These are phyloP conservation scores for Yamadazyma endophytica DNA, from an alignment of 805 yeast species.

Conservation along the genomic window DNA sequence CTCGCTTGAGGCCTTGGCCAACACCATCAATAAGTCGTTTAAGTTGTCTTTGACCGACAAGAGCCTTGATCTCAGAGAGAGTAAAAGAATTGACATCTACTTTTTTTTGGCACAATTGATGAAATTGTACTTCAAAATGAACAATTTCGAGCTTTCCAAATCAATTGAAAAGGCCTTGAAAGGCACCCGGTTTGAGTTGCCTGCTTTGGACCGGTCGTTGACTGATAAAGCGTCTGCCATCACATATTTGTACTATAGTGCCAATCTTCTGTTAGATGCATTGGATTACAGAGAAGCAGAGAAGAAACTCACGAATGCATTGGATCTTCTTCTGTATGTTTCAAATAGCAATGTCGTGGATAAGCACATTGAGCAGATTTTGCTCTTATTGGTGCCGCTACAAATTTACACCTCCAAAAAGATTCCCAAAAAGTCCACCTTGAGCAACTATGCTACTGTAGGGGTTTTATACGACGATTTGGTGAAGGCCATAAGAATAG, in stretches of 20 bases:
- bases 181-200: conserved; percentile 51
- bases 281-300: conserved; percentile 53
- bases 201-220: conserved; percentile 40
- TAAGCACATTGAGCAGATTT: conserved; percentile 44
- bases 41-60: conserved; percentile 77
- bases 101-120: conserved; percentile 68
- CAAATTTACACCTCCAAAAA: conserved; percentile 45
- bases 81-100: conserved; percentile 64
- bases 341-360: conserved; percentile 8
- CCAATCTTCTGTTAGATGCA: conserved; percentile 62
- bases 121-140: conserved; percentile 61
- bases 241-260: conserved; percentile 65
- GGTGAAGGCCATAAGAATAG: conserved; percentile 45
- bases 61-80: conserved; percentile 42
- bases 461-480: conserved; percentile 42
- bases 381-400: conserved; percentile 62
- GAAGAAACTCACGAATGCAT: conserved; percentile 49
- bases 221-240: conserved; percentile 43
- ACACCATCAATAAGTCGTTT: conserved; percentile 67
- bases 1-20: conserved; percentile 51
- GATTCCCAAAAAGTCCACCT: conserved; percentile 41
- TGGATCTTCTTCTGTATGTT: conserved; percentile 26
- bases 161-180: conserved; percentile 67
- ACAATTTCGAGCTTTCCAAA: conserved; percentile 68
- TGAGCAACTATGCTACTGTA: conserved; percentile 41